Evolutionary conservation across 148 eudicot species (phyloP).

Genomic region (Camellia japonica): DNA sequence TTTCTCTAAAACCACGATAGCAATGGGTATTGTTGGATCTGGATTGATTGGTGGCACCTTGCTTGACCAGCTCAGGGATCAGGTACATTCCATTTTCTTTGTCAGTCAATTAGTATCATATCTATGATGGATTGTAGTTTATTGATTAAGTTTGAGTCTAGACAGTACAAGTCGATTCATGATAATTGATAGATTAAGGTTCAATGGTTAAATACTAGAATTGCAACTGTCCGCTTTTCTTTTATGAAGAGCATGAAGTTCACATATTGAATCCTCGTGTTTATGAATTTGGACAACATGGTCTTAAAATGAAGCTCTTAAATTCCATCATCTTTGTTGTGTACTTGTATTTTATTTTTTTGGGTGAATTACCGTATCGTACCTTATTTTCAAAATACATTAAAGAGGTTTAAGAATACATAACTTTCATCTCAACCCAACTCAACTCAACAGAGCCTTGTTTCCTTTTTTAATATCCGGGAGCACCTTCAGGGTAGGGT

Average conservation of each 20-base stretch:
- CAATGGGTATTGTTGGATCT: conserved; percentile 95
- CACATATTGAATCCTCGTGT: background rate
- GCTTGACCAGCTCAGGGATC: conserved; percentile 93
- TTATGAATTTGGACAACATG: background rate
- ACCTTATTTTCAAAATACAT: too few species aligned
- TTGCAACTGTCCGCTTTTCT: background rate
- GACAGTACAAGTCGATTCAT: background rate
- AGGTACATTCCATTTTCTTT: conserved; percentile 37
- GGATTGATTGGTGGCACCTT: conserved; percentile 92
- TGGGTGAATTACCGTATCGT: too few species aligned
- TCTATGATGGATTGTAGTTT: background rate
- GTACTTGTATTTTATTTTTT: too few species aligned
- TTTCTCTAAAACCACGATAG: conserved; percentile 86
- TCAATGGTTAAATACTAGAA: background rate
- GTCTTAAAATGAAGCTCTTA: too few species aligned
- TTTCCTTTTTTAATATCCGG: too few species aligned
- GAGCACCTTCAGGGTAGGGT: too few species aligned
- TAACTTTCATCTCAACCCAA: too few species aligned
- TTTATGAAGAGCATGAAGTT: background rate
- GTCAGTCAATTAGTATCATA: background rate
- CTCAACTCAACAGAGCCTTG: too few species aligned
- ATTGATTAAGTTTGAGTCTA: conserved; percentile 1
- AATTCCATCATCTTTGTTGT: too few species aligned
- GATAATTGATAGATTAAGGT: background rate
- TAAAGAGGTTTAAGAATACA: too few species aligned